Conservation (phyloP, 2,329 filamentous ascomycete species). For the Aspergillus flavus region DNA sequence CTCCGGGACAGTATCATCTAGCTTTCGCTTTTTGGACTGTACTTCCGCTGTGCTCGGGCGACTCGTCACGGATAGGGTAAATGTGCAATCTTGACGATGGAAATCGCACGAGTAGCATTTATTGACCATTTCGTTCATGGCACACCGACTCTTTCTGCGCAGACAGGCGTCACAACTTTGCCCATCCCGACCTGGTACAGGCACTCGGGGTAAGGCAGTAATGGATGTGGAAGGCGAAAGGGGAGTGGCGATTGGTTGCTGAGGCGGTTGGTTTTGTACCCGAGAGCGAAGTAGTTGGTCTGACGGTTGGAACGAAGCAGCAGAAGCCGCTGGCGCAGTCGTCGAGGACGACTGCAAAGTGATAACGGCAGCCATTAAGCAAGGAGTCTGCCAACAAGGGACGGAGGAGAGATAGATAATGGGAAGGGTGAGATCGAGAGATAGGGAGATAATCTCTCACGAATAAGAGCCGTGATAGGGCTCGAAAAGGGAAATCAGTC, state of each 20-base stretch:
- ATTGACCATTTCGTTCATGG: constrained; percentile 47
- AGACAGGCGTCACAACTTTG: constrained; percentile 47
- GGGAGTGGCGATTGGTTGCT: constrained; percentile 25
- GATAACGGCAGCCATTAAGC: constrained; percentile 42
- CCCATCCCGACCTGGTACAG: constrained; percentile 37
- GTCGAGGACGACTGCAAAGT: constrained; percentile 43
- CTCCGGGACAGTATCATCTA: constrained; percentile 34
- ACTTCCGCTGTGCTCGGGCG: constrained; percentile 24
- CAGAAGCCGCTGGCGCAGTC: constrained; percentile 27
- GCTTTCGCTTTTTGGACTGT: constrained; percentile 43
- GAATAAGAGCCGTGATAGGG: constrained; percentile 6
- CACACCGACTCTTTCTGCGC: constrained; percentile 45
- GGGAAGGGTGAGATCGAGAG: constrained; percentile 2
- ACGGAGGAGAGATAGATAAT: not conserved
- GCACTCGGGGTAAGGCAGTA: constrained; percentile 29
- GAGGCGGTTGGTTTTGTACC: constrained; percentile 23
- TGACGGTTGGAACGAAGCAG: constrained; percentile 29
- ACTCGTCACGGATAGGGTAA: constrained; percentile 32
- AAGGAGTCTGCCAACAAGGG: not conserved
- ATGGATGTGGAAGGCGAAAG: constrained; percentile 21
- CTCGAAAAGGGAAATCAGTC: constrained; percentile 17
- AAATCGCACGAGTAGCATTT: constrained; percentile 50
- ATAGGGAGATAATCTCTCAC: constrained; percentile 13
- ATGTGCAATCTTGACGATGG: constrained; percentile 48
- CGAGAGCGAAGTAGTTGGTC: constrained; percentile 29